phyloP scores from a whole-genome alignment of 129 eudicot species.

The Glebionis coronaria region DNA sequence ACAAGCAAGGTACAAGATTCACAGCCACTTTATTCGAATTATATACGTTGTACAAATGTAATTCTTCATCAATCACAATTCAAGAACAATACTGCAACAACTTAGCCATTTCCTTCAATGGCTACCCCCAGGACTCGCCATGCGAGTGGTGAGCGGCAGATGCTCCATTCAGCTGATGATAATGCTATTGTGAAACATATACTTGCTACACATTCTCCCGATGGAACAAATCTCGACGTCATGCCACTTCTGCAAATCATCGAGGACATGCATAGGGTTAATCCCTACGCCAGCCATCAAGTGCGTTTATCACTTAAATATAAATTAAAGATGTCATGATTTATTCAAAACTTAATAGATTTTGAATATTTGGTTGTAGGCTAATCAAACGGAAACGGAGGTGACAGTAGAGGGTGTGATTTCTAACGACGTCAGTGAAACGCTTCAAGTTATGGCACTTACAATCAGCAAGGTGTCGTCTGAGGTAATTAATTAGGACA shows the following conservation, averaged over 20 bases:
- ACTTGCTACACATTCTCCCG: constrained; percentile 11
- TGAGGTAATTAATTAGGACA: constrained; percentile 49
- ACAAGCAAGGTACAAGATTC: constrained; percentile 68
- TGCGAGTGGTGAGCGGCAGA: constrained; percentile 27
- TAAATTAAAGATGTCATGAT: too few species aligned
- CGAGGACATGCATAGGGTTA: constrained; percentile 1
- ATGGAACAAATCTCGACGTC: not conserved
- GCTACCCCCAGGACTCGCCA: constrained; percentile 31
- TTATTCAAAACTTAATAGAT: too few species aligned
- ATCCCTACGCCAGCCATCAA: not conserved
- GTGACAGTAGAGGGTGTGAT: constrained; percentile 42
- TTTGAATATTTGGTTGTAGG: constrained; percentile 27
- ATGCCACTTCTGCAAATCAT: constrained; percentile 5
- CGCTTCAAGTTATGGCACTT: constrained; percentile 57
- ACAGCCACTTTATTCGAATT: constrained; percentile 34
- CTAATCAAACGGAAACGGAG: constrained; percentile 44
- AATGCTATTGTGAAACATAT: constrained; percentile 10
- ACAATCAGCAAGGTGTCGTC: constrained; percentile 58
- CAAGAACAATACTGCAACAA: not conserved
- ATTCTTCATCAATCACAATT: constrained; percentile 5
- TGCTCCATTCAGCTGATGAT: not conserved
- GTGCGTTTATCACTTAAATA: not conserved
- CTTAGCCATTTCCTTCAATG: constrained; percentile 25
- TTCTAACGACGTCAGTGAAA: constrained; percentile 44
- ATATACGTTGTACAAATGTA: not conserved